Evolutionary conservation across 2,329 filamentous ascomycete species (phyloP), one percentile per base, ranked within the genome.

Genomic region (Exophiala sp.): DNA sequence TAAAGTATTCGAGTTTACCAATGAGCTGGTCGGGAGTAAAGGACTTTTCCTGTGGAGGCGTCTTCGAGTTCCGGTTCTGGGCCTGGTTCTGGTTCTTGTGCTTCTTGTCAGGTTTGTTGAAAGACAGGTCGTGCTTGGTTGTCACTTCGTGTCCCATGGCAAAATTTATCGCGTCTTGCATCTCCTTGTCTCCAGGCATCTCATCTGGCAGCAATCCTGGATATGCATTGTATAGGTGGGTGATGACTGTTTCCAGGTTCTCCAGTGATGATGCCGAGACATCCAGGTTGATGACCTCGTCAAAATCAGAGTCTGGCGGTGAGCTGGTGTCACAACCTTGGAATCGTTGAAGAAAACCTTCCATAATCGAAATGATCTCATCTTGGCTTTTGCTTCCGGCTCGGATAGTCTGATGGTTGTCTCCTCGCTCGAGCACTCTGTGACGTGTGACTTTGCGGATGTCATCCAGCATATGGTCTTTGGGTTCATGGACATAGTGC

Each of bases 391-490:
- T 87, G 42, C 83, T 87, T n/a, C 75, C 78, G 9, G 92, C 91
- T 65, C 94, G 91, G 55, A 99, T 97, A 0, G 94, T 99, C 72
- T 99, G 94, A 69, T 99, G 94, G 66, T 97, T 97, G 70, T 99
- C 91, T 11, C 94, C 94, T 18, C 94, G 87, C 5, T 83, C 80
- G 16, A 96, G 75, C 1, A 99, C 89, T 46, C 94, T 85, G 59
- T 85, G 80, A 53, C 83, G 85, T 1, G 91, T 95, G 21, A 92
- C 78, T 52, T 82, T 76, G 41, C 88, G 82, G 58, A 97, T 89
- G 32, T 82, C 77, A 46, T 88, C 80, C 6, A 94, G 81, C 60
- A 89, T 75, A 36, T 74, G 65, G 14, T 71, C 76, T 57, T 77
- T 77, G 1, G 75, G 75, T 53, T 91, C 83, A 66, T 97, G 94